phyloP scores from a whole-genome alignment of 2,329 filamentous ascomycete genomes.

The Stylonectria norvegica region DNA sequence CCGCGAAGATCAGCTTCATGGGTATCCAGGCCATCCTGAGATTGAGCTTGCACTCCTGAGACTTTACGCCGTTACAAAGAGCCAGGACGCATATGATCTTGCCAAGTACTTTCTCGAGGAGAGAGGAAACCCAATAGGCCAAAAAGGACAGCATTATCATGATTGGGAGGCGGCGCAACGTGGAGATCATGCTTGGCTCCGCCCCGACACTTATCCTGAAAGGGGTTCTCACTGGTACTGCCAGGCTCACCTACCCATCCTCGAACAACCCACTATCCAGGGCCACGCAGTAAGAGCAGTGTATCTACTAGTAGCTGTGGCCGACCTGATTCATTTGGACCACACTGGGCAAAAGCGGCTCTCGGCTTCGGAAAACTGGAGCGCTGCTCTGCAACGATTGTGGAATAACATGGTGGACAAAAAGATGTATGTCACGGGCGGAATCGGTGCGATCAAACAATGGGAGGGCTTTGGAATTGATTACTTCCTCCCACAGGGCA shows the following conservation, averaged over 20 bases:
- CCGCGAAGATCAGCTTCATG: constrained; percentile 46
- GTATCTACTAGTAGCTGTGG: constrained; percentile 57
- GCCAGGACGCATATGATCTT: constrained; percentile 39
- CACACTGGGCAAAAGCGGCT: constrained; percentile 15
- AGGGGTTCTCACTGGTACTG: constrained; percentile 46
- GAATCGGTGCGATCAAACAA: constrained; percentile 48
- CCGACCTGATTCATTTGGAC: constrained; percentile 44
- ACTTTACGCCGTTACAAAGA: constrained; percentile 35
- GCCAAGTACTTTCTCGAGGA: constrained; percentile 57
- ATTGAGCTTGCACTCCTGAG: constrained; percentile 48
- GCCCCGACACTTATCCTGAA: constrained; percentile 46
- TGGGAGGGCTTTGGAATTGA: constrained; percentile 60
- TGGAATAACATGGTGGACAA: constrained; percentile 59
- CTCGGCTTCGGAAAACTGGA: constrained; percentile 25
- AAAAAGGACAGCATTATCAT: constrained; percentile 51
- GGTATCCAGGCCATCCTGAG: constrained; percentile 51
- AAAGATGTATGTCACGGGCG: constrained; percentile 62
- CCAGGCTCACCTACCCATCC: constrained; percentile 54
- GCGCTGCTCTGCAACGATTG: constrained; percentile 42
- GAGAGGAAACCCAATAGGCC: constrained; percentile 50
- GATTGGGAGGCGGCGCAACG: constrained; percentile 49
- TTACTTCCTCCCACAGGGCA: constrained; percentile 56
- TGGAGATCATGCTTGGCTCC: constrained; percentile 46
- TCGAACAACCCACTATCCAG: constrained; percentile 38
- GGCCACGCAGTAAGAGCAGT: constrained; percentile 59